Evolutionary conservation across 768 basidiomycete species (phyloP).

Genomic region (Boletus pseudo-olivaceus): DNA sequence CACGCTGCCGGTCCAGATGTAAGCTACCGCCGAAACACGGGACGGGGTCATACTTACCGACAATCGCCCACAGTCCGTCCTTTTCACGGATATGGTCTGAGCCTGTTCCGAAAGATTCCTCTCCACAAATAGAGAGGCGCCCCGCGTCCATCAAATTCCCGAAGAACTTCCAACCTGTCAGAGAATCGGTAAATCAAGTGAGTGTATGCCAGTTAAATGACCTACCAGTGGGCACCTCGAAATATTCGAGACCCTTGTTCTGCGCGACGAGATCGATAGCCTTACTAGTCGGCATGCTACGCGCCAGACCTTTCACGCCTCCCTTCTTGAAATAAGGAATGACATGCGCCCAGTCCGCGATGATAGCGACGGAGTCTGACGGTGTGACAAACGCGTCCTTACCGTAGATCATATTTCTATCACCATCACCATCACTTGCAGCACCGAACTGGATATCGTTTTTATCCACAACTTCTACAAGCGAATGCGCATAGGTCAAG

Average conservation of each 20-base stretch:
- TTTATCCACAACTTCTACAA: slow-evolving; percentile 90
- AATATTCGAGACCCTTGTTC: slow-evolving; percentile 88
- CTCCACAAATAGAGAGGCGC: slow-evolving; percentile 95
- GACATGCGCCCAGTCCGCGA: slow-evolving; percentile 91
- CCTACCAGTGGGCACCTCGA: slow-evolving; percentile 94
- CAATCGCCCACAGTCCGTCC: slow-evolving; percentile 96
- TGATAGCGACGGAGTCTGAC: slow-evolving; percentile 96
- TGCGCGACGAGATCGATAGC: slow-evolving; percentile 96
- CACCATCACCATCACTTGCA: slow-evolving; percentile 96
- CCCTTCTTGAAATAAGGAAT: slow-evolving; percentile 89
- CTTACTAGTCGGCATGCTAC: slow-evolving; percentile 96
- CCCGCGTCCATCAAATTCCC: slow-evolving; percentile 99
- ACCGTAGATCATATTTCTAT: slow-evolving; percentile 99
- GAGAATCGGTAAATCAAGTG: background rate
- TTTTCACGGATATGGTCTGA: slow-evolving; percentile 99
- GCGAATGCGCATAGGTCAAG: slow-evolving; percentile 91
- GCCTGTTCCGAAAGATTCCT: slow-evolving; percentile 99
- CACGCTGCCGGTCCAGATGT: slow-evolving; percentile 57
- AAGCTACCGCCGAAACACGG: slow-evolving; percentile 6
- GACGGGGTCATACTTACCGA: slow-evolving; percentile 54
- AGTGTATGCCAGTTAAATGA: background rate
- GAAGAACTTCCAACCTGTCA: slow-evolving; percentile 97
- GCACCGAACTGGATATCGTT: slow-evolving; percentile 89
- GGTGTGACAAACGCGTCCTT: slow-evolving; percentile 98
- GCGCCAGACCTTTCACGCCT: slow-evolving; percentile 92